Evolutionary conservation across 768 basidiomycete genomes (phyloP).

Genomic region (Hygrocybe coccinea): DNA sequence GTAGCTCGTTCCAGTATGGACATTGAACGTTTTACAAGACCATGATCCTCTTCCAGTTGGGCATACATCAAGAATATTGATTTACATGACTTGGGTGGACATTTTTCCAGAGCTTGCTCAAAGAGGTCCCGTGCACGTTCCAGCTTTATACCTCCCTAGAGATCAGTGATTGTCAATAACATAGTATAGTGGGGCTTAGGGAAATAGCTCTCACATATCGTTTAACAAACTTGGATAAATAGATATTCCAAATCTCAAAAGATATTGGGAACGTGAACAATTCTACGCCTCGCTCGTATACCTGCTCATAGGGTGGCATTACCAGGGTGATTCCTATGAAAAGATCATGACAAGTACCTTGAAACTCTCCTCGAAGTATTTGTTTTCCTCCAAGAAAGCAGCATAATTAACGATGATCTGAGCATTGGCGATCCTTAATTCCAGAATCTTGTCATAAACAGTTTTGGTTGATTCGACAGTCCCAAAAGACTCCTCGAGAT

Average conservation of each 20-base stretch:
- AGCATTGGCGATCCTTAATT: conserved; percentile 95
- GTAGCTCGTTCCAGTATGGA: conserved; percentile 91
- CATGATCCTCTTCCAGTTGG: conserved; percentile 91
- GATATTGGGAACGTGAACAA: conserved; percentile 97
- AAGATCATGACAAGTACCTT: conserved; percentile 48
- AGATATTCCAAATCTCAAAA: conserved; percentile 99
- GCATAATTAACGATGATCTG: conserved; percentile 98
- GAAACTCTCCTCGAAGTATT: conserved; percentile 98
- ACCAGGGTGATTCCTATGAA: neutral
- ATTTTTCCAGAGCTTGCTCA: conserved; percentile 95
- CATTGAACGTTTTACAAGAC: conserved; percentile 95
- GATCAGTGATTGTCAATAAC: neutral
- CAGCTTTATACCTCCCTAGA: conserved; percentile 84
- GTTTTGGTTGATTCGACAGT: conserved; percentile 86
- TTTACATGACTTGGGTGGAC: conserved; percentile 92
- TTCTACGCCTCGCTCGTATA: conserved; percentile 96
- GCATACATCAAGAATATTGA: conserved; percentile 94
- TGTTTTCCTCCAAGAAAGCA: conserved; percentile 93
- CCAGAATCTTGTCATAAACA: conserved; percentile 94
- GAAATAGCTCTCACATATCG: conserved; percentile 67
- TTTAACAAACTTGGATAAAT: conserved; percentile 93
- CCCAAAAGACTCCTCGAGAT: conserved; percentile 95
- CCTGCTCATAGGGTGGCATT: conserved; percentile 38
- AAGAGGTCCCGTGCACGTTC: conserved; percentile 97
- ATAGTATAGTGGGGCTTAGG: neutral